phyloP scores from a whole-genome alignment of 108 stramenopile genomes.

The Nannochloropsis oceanica region DNA sequence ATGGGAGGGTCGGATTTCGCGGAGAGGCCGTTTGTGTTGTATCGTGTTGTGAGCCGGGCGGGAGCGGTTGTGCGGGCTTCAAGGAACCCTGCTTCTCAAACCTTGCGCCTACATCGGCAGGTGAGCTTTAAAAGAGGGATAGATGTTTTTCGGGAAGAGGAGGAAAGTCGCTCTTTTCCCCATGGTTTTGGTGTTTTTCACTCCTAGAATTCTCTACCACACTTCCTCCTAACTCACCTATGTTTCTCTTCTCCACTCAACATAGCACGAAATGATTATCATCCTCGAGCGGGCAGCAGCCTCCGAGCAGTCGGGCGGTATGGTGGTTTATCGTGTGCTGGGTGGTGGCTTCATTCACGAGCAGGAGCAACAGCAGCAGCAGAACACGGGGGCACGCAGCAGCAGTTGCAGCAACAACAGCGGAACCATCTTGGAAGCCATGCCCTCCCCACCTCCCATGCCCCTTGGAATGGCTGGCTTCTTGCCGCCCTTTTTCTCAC shows the following conservation, averaged over 20 bases:
- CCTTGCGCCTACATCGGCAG: neutral
- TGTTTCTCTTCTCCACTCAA: neutral
- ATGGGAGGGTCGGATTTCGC: neutral
- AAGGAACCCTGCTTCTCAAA: neutral
- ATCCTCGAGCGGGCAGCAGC: neutral
- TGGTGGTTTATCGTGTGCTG: neutral
- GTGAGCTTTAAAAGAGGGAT: neutral
- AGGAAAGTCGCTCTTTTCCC: neutral
- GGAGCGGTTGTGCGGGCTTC: neutral
- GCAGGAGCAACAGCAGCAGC: neutral
- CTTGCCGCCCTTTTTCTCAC: too few species aligned
- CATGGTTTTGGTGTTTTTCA: too few species aligned
- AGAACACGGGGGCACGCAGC: too few species aligned
- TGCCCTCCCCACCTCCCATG: too few species aligned
- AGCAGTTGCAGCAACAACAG: too few species aligned
- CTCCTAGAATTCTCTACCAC: too few species aligned
- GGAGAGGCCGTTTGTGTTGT: neutral
- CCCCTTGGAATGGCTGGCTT: too few species aligned
- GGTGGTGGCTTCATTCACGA: neutral
- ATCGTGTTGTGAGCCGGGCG: neutral
- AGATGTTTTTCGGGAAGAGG: neutral
- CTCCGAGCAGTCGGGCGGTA: neutral
- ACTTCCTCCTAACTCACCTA: neutral
- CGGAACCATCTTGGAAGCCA: too few species aligned
- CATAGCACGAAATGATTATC: neutral